These are phyloP conservation scores for Hypholoma sublateritium DNA, from an alignment of 768 basidiomycete species.

Conservation along the genomic window DNA sequence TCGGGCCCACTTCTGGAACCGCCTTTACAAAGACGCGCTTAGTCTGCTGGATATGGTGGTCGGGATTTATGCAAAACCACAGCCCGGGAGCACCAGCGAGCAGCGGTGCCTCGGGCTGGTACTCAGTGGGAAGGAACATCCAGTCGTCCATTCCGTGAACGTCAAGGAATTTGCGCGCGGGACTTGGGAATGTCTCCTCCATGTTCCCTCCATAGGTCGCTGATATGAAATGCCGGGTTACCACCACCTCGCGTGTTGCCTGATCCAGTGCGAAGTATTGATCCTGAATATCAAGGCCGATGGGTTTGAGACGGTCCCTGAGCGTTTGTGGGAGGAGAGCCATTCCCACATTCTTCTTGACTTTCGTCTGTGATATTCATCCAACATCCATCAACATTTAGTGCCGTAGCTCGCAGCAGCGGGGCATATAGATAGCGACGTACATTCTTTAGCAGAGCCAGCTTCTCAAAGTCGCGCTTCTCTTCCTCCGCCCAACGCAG, in stretches of 20 bases:
- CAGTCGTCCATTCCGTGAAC: constrained; percentile 31
- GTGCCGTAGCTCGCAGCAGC: no score
- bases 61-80: constrained; percentile 18
- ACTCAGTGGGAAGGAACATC: constrained; percentile 29
- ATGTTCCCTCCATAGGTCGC: constrained; percentile 33
- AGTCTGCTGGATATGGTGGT: neutral
- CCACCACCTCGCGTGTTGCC: constrained; percentile 22
- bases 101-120: constrained; percentile 35
- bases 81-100: constrained; percentile 34
- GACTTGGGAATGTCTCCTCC: constrained; percentile 26
- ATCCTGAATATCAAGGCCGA: constrained; percentile 23
- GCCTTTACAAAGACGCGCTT: constrained; percentile 16
- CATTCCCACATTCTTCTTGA: constrained; percentile 10
- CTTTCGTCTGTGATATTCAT: constrained; percentile 5
- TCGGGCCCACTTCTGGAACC: constrained; percentile 1
- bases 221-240: constrained; percentile 29
- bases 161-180: constrained; percentile 12
- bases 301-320: constrained; percentile 14
- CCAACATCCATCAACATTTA: no score
- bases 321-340: constrained; percentile 8
- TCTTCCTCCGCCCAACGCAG: neutral
- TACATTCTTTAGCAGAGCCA: neutral
- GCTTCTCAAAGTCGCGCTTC: neutral
- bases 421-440: neutral
- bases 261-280: constrained; percentile 22